Evolutionary conservation across 345 rosid genomes (phyloP), one percentile per base, ranked within the genome.

Genomic region (Kernera saxatilis): DNA sequence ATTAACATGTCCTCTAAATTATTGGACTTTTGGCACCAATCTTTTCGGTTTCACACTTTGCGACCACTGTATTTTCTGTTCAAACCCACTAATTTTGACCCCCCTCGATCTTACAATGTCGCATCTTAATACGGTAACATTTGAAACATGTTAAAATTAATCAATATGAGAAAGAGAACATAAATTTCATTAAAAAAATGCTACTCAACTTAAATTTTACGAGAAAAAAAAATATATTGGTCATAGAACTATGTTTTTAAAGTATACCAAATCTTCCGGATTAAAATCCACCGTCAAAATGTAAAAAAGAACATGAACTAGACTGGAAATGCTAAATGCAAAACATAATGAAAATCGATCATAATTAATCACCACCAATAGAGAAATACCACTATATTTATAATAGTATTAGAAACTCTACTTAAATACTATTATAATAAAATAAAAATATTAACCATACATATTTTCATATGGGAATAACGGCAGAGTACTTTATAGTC

Each of bases 31-130:
- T 49, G 53, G 32, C 46, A 46, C 62, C 60, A 59, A 21, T 11
- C 48, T 48, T 73, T 57, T 10, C 27, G 36, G 41, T 27, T 74
- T 74, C 78, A 66, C 65, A 65, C 67, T 12, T 37, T 19, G 51
- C 53, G 14, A 56, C 59, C 59, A 56, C 35, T 18, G 15, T 35
- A 13, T 12, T 18, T 58, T 73, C 44, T 48, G 22, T 56, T 58
- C 63, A 72, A 58, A 37, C 72, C 72, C 67, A 57, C 77, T 73
- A 27, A 57, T 30, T 6, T 74, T 67, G 67, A 57, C 78, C 72
- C 60, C 18, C 3, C 5, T 65, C 21, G 52, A 48, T 55, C 71
- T 65, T 57, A 65, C 44, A 56, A 44, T 73, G 45, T 69, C 55
- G 41, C 61, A 53, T 52, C 33, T 30, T 69, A 32, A 14, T 69